Evolutionary conservation across 1,139 yeast species (phyloP).

Genomic region (Yamadazyma siamensis): DNA sequence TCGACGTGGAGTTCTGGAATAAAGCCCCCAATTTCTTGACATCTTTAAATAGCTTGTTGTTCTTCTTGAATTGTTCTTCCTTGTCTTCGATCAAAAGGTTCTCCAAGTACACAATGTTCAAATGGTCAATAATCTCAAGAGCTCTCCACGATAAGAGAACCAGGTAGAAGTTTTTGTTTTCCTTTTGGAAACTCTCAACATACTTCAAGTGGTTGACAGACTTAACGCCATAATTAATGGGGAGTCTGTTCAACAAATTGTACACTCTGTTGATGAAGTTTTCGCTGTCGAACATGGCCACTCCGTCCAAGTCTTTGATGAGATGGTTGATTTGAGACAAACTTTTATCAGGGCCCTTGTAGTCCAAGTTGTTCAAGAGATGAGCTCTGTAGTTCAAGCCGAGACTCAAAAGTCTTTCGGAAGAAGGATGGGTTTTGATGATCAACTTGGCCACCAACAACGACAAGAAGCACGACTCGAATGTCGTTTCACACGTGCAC

Average conservation of each 20-base stretch:
- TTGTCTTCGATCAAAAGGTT: constrained; percentile 12
- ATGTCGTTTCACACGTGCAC: constrained; percentile 29
- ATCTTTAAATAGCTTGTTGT: constrained; percentile 21
- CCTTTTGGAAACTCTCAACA: constrained; percentile 26
- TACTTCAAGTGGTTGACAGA: constrained; percentile 31
- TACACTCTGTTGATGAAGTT: constrained; percentile 24
- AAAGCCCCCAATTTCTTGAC: constrained; percentile 20
- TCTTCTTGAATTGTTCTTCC: constrained; percentile 13
- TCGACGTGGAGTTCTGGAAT: constrained; percentile 8
- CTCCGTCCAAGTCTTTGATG: constrained; percentile 32
- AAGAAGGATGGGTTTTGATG: constrained; percentile 18
- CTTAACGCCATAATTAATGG: constrained; percentile 22
- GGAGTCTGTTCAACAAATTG: constrained; percentile 21
- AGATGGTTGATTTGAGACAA: constrained; percentile 24
- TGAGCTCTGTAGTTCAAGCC: constrained; percentile 26
- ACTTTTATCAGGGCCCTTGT: constrained; percentile 23
- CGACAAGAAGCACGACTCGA: constrained; percentile 35
- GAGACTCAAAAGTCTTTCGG: constrained; percentile 19
- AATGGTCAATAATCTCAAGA: constrained; percentile 32
- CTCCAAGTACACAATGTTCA: constrained; percentile 28
- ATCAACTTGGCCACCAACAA: constrained; percentile 31
- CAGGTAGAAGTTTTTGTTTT: constrained; percentile 21
- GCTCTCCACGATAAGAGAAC: constrained; percentile 36
- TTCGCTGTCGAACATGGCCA: constrained; percentile 28
- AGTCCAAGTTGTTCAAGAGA: constrained; percentile 29